These are phyloP conservation scores for Eragrostis curvula DNA, from an alignment of 176 grass and related monocot species.

Conservation along the genomic window DNA sequence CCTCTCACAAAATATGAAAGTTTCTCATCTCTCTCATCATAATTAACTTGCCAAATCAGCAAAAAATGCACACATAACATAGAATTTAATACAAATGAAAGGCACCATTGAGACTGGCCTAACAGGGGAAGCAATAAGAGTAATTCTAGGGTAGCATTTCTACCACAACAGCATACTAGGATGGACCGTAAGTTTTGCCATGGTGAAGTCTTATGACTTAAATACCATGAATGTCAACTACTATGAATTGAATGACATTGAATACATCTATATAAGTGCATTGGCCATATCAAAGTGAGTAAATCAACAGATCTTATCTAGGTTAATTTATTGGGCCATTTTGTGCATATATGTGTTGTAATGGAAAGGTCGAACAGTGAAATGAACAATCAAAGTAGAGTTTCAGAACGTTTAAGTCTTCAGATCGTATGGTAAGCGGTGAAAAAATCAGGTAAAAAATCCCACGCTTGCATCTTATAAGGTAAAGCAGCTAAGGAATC, in stretches of 20 bases:
- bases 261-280: background rate
- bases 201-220: constrained; percentile 8
- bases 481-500: background rate
- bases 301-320: constrained; percentile 3
- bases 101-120: too few relatives aligned
- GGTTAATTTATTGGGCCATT: background rate
- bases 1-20: too few relatives aligned
- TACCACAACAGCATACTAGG: background rate
- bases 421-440: background rate
- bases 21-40: too few relatives aligned
- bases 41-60: too few relatives aligned
- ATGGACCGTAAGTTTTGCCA: background rate
- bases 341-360: background rate
- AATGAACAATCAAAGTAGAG: constrained; percentile 11
- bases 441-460: background rate
- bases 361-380: background rate
- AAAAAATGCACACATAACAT: too few relatives aligned
- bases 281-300: background rate
- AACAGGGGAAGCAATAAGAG: background rate
- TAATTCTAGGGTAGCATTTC: constrained; percentile 15
- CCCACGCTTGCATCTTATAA: background rate
- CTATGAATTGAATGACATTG: constrained; percentile 21
- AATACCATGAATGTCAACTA: background rate
- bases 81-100: too few relatives aligned
- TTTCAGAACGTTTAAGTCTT: background rate